Percentiles rank a stretch among this genome's conserved stretches.
These are phyloP conservation scores for Moniliella sp. DNA, from an alignment of 1,284 basidiomycete genomes.

Conservation along the genomic window DNA sequence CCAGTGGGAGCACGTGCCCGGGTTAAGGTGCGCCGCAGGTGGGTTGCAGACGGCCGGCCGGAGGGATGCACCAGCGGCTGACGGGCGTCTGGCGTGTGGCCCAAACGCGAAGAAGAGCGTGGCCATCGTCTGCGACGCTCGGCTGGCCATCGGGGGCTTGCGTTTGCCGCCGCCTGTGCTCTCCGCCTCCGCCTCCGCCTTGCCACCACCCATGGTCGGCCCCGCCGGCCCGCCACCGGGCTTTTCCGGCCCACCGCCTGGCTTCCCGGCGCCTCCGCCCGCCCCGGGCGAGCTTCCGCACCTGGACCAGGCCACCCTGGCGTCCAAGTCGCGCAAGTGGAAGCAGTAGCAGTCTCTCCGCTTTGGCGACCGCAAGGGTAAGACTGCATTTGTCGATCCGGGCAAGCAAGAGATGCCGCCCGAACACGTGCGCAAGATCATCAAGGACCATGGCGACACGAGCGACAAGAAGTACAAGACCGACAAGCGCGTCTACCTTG, in stretches of 20 bases:
- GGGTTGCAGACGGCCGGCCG: no score
- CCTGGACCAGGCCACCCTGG: no score
- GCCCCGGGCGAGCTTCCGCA: no score
- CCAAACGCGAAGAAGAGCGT: no score
- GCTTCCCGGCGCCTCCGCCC: constrained; percentile 10
- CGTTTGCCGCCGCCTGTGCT: no score
- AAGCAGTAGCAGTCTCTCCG: constrained; percentile 71
- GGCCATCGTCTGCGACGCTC: no score
- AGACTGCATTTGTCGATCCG: constrained; percentile 69
- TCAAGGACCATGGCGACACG: constrained; percentile 35
- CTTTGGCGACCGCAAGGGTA: constrained; percentile 60
- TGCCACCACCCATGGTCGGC: constrained; percentile 9
- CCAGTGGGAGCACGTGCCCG: no score
- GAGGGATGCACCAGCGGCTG: no score
- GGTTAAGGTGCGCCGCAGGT: no score
- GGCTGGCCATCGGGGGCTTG: no score
- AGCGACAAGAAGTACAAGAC: constrained; percentile 53
- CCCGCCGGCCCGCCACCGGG: constrained; percentile 12
- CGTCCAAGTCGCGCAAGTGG: constrained; percentile 84
- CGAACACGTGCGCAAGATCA: constrained; percentile 46
- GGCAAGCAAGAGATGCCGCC: constrained; percentile 54
- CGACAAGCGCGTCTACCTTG: constrained; percentile 94
- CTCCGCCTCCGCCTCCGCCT: no score
- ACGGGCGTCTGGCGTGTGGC: no score
- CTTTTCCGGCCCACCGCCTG: constrained; percentile 10